phyloP scores from a whole-genome alignment of 1,139 yeast species.

The Pneumocystis sp. region DNA sequence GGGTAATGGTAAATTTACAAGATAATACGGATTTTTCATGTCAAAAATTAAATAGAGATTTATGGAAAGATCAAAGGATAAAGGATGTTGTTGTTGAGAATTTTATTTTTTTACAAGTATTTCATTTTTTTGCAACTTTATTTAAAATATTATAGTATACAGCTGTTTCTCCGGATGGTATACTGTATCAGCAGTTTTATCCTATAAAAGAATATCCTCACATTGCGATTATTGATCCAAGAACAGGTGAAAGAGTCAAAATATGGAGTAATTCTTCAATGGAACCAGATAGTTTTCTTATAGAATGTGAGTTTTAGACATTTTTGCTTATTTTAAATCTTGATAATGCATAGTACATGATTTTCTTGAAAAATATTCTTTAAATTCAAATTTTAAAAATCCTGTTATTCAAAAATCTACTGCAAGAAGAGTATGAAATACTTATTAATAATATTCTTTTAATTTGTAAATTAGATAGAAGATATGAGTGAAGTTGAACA shows the following conservation, averaged over 20 bases:
- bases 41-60: conserved; percentile 80
- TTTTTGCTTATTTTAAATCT: conserved; percentile 29
- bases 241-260: conserved; percentile 78
- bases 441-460: conserved; percentile 1
- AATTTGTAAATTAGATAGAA: conserved; percentile 16
- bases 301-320: conserved; percentile 44
- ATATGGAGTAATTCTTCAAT: conserved; percentile 42
- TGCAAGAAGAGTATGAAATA: conserved; percentile 11
- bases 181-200: conserved; percentile 37
- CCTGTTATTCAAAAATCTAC: conserved; percentile 33
- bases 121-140: conserved; percentile 10
- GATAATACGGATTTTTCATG: conserved; percentile 73
- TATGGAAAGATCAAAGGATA: conserved; percentile 66
- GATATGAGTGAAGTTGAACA: conserved; percentile 70
- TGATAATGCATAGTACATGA: conserved; percentile 20
- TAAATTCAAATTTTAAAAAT: conserved; percentile 50
- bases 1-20: conserved; percentile 82
- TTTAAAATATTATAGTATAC: conserved; percentile 59
- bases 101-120: conserved; percentile 47
- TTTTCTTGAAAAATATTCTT: conserved; percentile 43
- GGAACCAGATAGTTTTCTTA: conserved; percentile 18
- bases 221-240: conserved; percentile 81
- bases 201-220: conserved; percentile 65
- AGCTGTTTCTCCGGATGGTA: conserved; percentile 52
- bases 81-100: conserved; percentile 49